A percentile compares a stretch with the other conserved stretches of the same genome.
Conservation (phyloP, 2,329 filamentous ascomycete species). For the Chaetomium sp. region DNA sequence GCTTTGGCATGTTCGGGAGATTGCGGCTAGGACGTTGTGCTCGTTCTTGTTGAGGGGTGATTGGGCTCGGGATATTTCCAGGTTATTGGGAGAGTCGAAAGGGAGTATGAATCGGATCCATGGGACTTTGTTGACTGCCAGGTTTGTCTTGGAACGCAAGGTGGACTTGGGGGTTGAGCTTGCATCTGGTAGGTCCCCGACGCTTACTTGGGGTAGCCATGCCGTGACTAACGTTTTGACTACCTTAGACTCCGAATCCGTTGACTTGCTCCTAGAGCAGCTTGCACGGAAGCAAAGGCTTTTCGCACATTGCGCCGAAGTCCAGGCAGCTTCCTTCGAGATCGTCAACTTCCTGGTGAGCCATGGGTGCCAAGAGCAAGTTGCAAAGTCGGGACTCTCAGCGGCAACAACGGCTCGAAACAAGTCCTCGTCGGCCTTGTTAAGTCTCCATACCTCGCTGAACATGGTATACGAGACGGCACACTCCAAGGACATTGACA, state of each 20-base stretch:
- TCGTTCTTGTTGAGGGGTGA: conserved; percentile 50
- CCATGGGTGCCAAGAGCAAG: conserved; percentile 20
- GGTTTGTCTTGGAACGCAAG: conserved; percentile 51
- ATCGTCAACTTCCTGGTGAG: conserved; percentile 38
- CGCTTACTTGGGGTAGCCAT: too few species aligned
- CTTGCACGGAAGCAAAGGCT: background rate
- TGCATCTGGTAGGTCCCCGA: conserved; percentile 36
- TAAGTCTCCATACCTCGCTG: conserved; percentile 26
- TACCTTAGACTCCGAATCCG: conserved; percentile 4
- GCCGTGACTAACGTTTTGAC: background rate
- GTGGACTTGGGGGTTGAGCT: conserved; percentile 39
- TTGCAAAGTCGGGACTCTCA: conserved; percentile 11
- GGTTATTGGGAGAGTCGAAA: conserved; percentile 30
- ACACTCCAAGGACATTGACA: conserved; percentile 9
- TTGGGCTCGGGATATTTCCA: conserved; percentile 40
- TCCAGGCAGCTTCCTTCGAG: conserved; percentile 41
- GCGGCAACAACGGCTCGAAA: background rate
- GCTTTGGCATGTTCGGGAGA: conserved; percentile 76
- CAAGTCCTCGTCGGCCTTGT: conserved; percentile 21
- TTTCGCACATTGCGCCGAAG: conserved; percentile 31
- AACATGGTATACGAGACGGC: conserved; percentile 33
- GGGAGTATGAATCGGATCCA: conserved; percentile 47
- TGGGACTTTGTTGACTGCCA: conserved; percentile 50
- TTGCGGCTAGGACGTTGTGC: conserved; percentile 67
- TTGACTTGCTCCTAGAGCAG: conserved; percentile 7